Evolutionary conservation across 441 rosid genomes (phyloP).

Genomic region (Adansonia madagascariensis): DNA sequence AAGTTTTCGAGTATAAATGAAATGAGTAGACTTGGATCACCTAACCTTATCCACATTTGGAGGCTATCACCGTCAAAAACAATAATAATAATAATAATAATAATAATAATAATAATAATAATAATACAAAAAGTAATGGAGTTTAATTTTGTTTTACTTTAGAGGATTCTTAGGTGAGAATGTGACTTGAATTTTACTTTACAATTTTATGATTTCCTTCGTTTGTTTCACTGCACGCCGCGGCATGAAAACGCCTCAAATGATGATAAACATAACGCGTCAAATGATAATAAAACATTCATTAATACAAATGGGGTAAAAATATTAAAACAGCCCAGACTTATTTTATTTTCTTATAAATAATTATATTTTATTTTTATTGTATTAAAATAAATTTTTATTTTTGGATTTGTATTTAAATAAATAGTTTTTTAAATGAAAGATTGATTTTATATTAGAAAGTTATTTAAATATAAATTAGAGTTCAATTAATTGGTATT

Average conservation of each 20-base stretch:
- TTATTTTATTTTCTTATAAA: no score
- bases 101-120: neutral
- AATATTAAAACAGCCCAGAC: no score
- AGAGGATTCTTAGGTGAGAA: neutral
- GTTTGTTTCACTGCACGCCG: neutral
- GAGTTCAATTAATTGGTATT: no score
- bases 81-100: no score
- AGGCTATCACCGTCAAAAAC: neutral
- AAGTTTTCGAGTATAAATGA: no score
- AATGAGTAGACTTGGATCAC: neutral
- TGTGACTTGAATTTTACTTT: neutral
- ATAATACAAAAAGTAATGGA: neutral
- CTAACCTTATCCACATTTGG: neutral
- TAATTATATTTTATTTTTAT: no score
- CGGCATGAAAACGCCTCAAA: slow-evolving; percentile 3
- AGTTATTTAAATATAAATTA: no score
- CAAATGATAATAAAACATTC: neutral
- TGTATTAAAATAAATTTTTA: no score
- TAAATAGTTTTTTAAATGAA: no score
- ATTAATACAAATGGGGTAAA: neutral
- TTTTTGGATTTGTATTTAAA: no score
- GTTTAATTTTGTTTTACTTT: neutral
- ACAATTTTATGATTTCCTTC: neutral
- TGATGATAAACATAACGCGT: neutral
- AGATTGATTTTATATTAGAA: no score